Conservation (phyloP, 148 eudicot genomes). For the Rhododendron simsii region DNA sequence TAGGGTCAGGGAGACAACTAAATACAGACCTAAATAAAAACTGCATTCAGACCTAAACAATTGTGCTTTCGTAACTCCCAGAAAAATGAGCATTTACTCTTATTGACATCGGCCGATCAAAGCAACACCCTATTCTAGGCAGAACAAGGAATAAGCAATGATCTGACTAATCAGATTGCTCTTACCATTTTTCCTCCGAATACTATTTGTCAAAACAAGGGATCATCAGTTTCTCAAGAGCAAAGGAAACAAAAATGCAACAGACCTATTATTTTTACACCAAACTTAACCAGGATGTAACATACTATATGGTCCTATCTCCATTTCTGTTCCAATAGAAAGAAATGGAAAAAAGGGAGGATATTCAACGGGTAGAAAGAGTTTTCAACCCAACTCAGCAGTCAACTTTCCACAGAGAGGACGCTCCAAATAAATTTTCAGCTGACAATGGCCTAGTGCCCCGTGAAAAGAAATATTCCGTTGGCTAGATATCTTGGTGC, state of each 20-base stretch:
- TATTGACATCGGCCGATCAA: background rate
- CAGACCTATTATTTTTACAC: conserved; percentile 8
- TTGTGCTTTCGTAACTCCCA: background rate
- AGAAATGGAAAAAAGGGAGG: background rate
- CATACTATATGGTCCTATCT: background rate
- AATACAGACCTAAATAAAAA: background rate
- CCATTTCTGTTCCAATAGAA: background rate
- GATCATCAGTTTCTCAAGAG: background rate
- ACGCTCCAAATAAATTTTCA: background rate
- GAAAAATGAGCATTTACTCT: background rate
- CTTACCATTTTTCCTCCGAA: background rate
- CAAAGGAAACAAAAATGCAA: background rate
- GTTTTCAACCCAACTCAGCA: background rate
- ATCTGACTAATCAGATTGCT: background rate
- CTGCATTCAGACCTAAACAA: background rate
- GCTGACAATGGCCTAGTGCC: background rate
- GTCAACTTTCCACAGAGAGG: background rate
- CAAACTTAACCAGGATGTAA: background rate
- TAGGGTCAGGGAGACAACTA: background rate
- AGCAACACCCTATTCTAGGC: background rate
- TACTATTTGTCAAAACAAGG: background rate
- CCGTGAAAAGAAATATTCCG: background rate
- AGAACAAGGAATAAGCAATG: background rate
- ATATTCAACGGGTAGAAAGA: background rate
- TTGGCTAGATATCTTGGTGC: background rate